These are phyloP conservation scores for Nevesoporus exiguus DNA, from an alignment of 768 basidiomycete genomes.

Conservation along the genomic window DNA sequence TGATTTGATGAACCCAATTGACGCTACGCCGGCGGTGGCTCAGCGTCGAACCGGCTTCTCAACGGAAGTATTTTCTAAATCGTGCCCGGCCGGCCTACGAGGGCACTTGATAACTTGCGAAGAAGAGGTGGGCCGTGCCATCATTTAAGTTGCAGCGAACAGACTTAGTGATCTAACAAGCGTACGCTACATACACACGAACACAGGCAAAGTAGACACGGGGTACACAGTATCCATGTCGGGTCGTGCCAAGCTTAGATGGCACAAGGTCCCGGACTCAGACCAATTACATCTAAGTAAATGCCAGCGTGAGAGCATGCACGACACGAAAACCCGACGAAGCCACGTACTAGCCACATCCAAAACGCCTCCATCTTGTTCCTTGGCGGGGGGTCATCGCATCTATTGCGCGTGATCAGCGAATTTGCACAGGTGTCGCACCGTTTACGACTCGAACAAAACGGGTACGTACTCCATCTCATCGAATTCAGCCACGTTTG, in stretches of 20 bases:
- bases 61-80: too few relatives aligned
- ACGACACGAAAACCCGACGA: neutral
- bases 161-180: neutral
- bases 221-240: too few relatives aligned
- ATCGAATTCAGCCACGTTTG: conserved; percentile 28
- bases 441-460: neutral
- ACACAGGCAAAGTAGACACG: neutral
- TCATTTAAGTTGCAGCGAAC: too few relatives aligned
- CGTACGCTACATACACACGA: neutral
- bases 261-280: neutral
- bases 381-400: conserved; percentile 28
- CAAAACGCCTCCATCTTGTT: conserved; percentile 28
- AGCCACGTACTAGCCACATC: conserved; percentile 26
- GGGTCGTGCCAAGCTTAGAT: neutral
- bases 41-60: too few relatives aligned
- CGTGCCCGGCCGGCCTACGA: too few relatives aligned
- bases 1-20: too few relatives aligned
- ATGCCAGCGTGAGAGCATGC: neutral
- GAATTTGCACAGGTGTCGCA: neutral
- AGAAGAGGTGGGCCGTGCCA: too few relatives aligned
- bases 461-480: conserved; percentile 23
- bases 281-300: conserved; percentile 9
- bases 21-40: too few relatives aligned
- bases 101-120: too few relatives aligned
- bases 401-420: conserved; percentile 8